Conservation (phyloP, 1,284 basidiomycete genomes). For the Leccinum pachyderme region DNA sequence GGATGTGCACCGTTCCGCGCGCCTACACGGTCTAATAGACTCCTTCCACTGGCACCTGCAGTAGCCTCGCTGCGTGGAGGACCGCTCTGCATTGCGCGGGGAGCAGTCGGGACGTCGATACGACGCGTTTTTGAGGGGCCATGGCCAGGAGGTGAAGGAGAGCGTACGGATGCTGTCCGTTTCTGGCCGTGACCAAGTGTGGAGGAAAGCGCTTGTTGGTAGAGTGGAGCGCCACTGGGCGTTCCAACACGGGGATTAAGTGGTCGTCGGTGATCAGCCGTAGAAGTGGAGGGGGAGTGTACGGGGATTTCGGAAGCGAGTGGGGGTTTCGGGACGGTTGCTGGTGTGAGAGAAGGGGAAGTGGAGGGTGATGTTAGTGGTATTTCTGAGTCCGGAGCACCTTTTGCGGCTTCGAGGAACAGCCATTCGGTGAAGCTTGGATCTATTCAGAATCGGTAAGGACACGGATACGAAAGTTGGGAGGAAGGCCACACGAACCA, state of each 20-base stretch:
- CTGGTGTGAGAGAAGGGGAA: conserved; percentile 31
- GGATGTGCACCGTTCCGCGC: conserved; percentile 40
- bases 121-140: conserved; percentile 64
- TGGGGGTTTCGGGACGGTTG: conserved; percentile 15
- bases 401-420: conserved; percentile 74
- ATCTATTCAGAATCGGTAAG: conserved; percentile 43
- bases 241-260: conserved; percentile 41
- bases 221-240: conserved; percentile 41
- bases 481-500: conserved; percentile 43
- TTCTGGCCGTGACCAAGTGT: conserved; percentile 64
- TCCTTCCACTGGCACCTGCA: conserved; percentile 42
- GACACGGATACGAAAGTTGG: conserved; percentile 8
- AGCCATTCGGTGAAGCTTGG: conserved; percentile 81
- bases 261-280: conserved; percentile 43
- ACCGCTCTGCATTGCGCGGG: conserved; percentile 73
- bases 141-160: conserved; percentile 65
- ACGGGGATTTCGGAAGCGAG: conserved; percentile 24
- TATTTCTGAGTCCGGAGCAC: conserved; percentile 48
- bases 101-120: conserved; percentile 73
- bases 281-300: conserved; percentile 26
- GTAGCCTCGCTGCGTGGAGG: conserved; percentile 28
- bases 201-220: conserved; percentile 70
- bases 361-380: conserved; percentile 34
- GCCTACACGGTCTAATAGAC: conserved; percentile 73
- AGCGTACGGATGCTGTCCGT: conserved; percentile 66